Conservation (phyloP, 345 rosid species). For the Eucalyptus cloeziana region DNA sequence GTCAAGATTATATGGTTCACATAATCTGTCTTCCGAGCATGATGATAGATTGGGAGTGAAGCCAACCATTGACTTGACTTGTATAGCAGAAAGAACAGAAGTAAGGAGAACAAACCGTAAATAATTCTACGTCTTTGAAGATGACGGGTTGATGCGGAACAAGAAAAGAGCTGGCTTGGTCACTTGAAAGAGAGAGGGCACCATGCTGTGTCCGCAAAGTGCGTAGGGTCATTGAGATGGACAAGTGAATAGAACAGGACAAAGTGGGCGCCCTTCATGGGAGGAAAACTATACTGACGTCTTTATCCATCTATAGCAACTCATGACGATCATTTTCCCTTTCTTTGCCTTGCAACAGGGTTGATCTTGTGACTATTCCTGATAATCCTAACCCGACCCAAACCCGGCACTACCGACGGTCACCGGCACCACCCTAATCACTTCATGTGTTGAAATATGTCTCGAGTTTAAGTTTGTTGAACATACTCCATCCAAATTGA, state of each 20-base stretch:
- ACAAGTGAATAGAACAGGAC: neutral
- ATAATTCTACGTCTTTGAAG: neutral
- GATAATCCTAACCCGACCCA: too few species aligned
- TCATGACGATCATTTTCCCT: neutral
- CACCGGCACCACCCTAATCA: too few species aligned
- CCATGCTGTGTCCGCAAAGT: neutral
- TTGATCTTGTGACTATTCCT: too few species aligned
- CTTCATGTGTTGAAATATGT: too few species aligned
- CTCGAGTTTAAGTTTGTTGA: too few species aligned
- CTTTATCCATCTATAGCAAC: neutral
- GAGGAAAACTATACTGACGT: neutral
- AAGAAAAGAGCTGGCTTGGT: neutral
- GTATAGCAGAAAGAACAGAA: neutral
- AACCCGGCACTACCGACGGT: too few species aligned
- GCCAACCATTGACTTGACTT: neutral
- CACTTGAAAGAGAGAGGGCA: neutral
- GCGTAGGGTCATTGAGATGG: neutral
- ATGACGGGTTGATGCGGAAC: neutral
- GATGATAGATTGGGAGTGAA: neutral
- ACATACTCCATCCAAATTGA: too few species aligned
- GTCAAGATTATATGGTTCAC: neutral
- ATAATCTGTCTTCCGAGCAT: neutral
- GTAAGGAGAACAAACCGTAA: neutral
- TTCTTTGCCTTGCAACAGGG: too few species aligned
- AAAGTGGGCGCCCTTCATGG: neutral